Conservation (phyloP, 2,329 filamentous ascomycete genomes). For the Hyphodiscus sp. region DNA sequence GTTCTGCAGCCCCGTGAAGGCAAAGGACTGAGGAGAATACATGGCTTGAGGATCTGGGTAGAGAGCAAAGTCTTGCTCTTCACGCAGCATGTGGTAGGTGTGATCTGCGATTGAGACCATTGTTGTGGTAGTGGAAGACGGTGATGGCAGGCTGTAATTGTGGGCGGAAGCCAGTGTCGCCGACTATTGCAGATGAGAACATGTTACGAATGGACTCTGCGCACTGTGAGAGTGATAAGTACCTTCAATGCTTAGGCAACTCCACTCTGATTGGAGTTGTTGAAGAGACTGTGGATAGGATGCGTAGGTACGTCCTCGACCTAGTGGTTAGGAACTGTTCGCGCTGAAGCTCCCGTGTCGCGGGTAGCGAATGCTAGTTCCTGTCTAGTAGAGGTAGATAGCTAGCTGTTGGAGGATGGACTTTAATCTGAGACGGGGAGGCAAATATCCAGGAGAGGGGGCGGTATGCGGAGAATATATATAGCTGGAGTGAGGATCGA, state of each 20-base stretch:
- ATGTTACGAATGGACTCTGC: background rate
- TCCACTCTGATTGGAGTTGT: slow-evolving; percentile 9
- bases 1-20: slow-evolving; percentile 38
- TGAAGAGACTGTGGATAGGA: slow-evolving; percentile 1
- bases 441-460: slow-evolving; percentile 6
- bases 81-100: slow-evolving; percentile 78
- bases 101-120: slow-evolving; percentile 68
- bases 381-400: slow-evolving; percentile 2
- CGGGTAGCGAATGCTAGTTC: slow-evolving; percentile 11
- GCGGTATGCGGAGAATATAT: slow-evolving; percentile 21
- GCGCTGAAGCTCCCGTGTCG: background rate
- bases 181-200: slow-evolving; percentile 17
- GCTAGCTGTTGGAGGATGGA: slow-evolving; percentile 8
- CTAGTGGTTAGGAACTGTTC: background rate
- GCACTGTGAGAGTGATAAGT: slow-evolving; percentile 2
- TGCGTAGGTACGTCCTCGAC: background rate
- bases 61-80: slow-evolving; percentile 34
- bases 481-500: slow-evolving; percentile 5
- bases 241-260: slow-evolving; percentile 13
- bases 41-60: slow-evolving; percentile 40
- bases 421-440: slow-evolving; percentile 23
- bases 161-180: slow-evolving; percentile 20
- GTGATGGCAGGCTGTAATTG: slow-evolving; percentile 20
- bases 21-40: slow-evolving; percentile 38
- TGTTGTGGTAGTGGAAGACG: slow-evolving; percentile 63